Base-by-base conservation (phyloP, 176 grass and related monocot species). In the Oryza australiensis region DNA sequence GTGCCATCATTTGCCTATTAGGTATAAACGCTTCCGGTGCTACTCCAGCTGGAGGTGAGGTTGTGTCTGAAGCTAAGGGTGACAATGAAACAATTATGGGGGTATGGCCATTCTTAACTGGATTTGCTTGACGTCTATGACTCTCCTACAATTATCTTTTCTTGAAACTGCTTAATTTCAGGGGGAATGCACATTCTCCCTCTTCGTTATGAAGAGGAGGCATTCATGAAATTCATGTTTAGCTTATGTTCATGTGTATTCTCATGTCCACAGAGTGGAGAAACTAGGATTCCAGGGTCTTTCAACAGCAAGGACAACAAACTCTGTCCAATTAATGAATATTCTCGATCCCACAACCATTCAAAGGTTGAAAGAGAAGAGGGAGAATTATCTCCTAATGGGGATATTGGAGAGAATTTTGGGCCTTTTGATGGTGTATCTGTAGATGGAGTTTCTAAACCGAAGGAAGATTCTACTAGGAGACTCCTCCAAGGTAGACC, bases 331-430 rank as follows among this genome's bases (percentile, higher is more conserved):
- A 8, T 78, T 33, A 41, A 33, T 70, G 75, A 82, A 76, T n/a
- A 24, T 80, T 43, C 64, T 89, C 70, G 41, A 28, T 45, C 62
- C 16, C 77, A 69, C 62, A 77, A 70, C 32, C 77, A 65, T 53
- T 33, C 43, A 64, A 89, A 82, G 65, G 84, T 89, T 70, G 89
- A 94, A 83, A 92, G 88, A 85, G 90, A 92, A 72, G 93, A 95
- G 68, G 88, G 93, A n/a, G 91, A 93, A 68, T 89, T 93, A 68
- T 91, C 84, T 62, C 89, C 91, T 71, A 93, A 88, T 84, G 87
- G 81, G 48, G 76, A 92, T 87, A 82, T 91, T 53, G 87, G 79
- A 68, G 86, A 79, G 76, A 87, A 82, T 87, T 87, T 86, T 84
- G 70, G 72, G 24, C 72, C 79, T 77, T 83, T 86, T 45, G 89